Evolutionary conservation across 495 filamentous ascomycete species (phyloP), one percentile per base, ranked within the genome.

Genomic region (Talaromyces wortmannii): DNA sequence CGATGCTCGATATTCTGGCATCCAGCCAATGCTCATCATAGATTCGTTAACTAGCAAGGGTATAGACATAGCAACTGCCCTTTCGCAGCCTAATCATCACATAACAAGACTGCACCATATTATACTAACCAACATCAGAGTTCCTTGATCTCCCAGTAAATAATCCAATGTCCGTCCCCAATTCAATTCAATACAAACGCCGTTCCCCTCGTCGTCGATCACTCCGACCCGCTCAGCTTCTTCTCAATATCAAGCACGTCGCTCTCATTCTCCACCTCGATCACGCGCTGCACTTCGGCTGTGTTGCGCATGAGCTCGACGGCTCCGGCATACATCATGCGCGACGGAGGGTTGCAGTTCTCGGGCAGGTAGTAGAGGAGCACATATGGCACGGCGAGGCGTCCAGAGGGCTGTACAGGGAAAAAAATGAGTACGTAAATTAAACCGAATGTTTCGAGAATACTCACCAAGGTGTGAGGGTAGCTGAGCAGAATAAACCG

Each of bases 281-380:
- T 77, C 7, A 95, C 85, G 56, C 81, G 83, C 31, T 86, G 86
- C 30, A 90, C 89, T 72, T 96, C 90, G 8, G 88, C 87, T 52
- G 88, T 91, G 62, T 86, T 95, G 59, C 92, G 84, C 83, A 98
- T 89, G 70, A 96, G 71, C 73, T 98, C 92, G 68, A 95, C 95
- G 23, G 92, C 92, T 16, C 90, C 85, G 15, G 94, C 94, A 71
- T 98, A 98, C 73, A 91, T 79, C 94, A 97, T 97, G 50, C 89
- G 84, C 64, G 86, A 69, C 57, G 87, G 86, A 57, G 75, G 79
- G 67, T 94, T 95, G 73, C 89, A 91, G 46, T 92, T 96, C 46
- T 82, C 86, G 15, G 94, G 94, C 48, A 97, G 80, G 70, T 92
- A 96, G 74, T 91, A 96, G 40, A 98, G 73, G 65, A 98, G 82